Conservation (phyloP, 768 basidiomycete species). For the Thelephora ganbajun region DNA sequence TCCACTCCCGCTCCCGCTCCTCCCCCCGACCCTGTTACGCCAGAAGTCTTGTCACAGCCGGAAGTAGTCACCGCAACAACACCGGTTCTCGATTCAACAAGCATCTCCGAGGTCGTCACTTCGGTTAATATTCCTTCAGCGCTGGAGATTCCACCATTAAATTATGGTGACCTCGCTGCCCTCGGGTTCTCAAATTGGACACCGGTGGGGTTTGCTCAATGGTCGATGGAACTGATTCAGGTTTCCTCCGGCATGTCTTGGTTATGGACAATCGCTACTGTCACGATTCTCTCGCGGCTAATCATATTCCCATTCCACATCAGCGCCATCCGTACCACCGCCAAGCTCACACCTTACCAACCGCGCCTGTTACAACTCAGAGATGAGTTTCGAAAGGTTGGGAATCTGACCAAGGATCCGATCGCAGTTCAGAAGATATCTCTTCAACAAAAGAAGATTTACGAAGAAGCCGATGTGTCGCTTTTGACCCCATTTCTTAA, state of each 20-base stretch:
- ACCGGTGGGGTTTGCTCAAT: conserved; percentile 49
- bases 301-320: conserved; percentile 49
- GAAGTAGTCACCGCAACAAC: too few relatives aligned
- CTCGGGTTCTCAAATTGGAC: conserved; percentile 51
- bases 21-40: too few relatives aligned
- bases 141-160: conserved; percentile 26
- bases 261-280: conserved; percentile 69
- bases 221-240: conserved; percentile 54
- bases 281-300: conserved; percentile 47
- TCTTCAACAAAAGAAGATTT: conserved; percentile 35
- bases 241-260: conserved; percentile 62
- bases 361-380: conserved; percentile 41
- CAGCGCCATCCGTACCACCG: conserved; percentile 38
- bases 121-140: not conserved
- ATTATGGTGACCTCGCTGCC: conserved; percentile 60
- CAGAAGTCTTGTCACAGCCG: too few relatives aligned
- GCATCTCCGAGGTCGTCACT: too few relatives aligned
- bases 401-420: conserved; percentile 21
- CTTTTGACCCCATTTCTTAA: conserved; percentile 38
- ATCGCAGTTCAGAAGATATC: conserved; percentile 27
- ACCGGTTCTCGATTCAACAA: too few relatives aligned
- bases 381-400: conserved; percentile 25
- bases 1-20: too few relatives aligned
- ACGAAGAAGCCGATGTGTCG: conserved; percentile 52
- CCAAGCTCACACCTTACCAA: conserved; percentile 47